Evolutionary conservation across 78 protist genomes (phyloP).

Genomic region (Pelomyxa schiedti): DNA sequence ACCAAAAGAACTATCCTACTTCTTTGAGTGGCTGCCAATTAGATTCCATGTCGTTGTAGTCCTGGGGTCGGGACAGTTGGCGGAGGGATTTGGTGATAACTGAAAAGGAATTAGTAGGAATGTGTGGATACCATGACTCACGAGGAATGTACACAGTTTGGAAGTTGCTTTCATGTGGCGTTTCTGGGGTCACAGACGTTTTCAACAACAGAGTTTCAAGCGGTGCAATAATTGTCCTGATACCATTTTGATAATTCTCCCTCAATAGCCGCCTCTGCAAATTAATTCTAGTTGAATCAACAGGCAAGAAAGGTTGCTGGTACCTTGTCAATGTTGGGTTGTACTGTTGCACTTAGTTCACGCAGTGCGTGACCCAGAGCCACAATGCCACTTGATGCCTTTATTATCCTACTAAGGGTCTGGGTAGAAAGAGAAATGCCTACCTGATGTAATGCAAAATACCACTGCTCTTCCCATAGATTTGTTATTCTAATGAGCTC

Average conservation of each 20-base stretch:
- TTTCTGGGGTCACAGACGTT: neutral
- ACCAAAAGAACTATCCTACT: slow-evolving; percentile 4
- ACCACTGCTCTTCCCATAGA: neutral
- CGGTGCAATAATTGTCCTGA: neutral
- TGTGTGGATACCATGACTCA: slow-evolving; percentile 26
- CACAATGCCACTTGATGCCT: too few relatives aligned
- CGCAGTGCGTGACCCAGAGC: too few relatives aligned
- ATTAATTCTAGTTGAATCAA: neutral
- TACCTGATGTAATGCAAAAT: neutral
- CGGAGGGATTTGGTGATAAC: slow-evolving; percentile 4
- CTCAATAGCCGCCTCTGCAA: too few relatives aligned
- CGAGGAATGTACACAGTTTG: slow-evolving; percentile 16
- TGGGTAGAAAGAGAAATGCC: too few relatives aligned
- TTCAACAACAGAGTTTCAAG: neutral
- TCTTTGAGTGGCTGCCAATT: slow-evolving; percentile 17
- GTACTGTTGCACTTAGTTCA: too few relatives aligned
- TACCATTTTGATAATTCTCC: neutral
- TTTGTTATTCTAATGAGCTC: neutral
- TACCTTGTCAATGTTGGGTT: neutral
- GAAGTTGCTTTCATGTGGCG: slow-evolving; percentile 7
- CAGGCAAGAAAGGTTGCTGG: neutral
- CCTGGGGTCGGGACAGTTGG: slow-evolving; percentile 4
- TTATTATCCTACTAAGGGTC: too few relatives aligned
- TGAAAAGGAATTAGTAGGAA: slow-evolving; percentile 1
- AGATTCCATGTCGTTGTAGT: slow-evolving; percentile 12